Base-by-base conservation (phyloP, 2,329 filamentous ascomycete genomes). In the Colletotrichum paranaense region DNA sequence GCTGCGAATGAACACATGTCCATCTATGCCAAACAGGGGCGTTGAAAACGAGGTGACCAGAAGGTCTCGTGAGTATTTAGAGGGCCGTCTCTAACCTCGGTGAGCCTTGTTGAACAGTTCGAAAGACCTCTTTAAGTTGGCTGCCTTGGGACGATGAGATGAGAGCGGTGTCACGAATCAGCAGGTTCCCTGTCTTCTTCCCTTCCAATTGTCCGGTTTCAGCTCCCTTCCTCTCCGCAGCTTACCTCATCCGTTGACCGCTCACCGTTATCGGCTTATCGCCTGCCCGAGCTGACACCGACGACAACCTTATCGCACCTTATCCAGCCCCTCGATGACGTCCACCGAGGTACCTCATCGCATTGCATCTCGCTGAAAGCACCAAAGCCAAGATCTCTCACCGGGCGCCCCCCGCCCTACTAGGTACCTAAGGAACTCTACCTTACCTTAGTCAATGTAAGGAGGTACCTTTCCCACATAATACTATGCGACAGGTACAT, bases 301-400 rank as follows among this genome's bases (percentile, higher is more conserved):
- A 42, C 38, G 6, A 42, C 38, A 42, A 42, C 38, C 38, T 42
- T 42, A 42, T 42, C 32, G 24, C 68, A 64, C 52, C 58, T 57
- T 57, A 35, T 24, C 28, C 55, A 26, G 26, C 62, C 62, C 52
- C 49, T 65, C 62, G n/a, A 64, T 64, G 62, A 64, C 62, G 62
- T 64, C 30, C 52, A 32, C 22, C 28, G 6, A 35, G 38, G 38
- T 42, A 42, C 38, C 38, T 42, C 2, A 9, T 49, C 42, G 19
- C 16, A 49, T n/a, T 19, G 42, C 42, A 49, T 49, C 42, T 49
- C 14, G 32, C 62, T 55, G 22, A 24, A 35, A 1, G 46, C 62
- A 55, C 30, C 14, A n/a, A n/a, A 64, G 30, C 68, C 62, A 57
- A 38, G 65, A 72, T 72, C 68, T 72, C 68, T 68, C 64, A 60